Percentiles rank a stretch among this genome's conserved stretches.
phyloP scores from a whole-genome alignment of 257 asterid species.

The Gardenia jasminoides region DNA sequence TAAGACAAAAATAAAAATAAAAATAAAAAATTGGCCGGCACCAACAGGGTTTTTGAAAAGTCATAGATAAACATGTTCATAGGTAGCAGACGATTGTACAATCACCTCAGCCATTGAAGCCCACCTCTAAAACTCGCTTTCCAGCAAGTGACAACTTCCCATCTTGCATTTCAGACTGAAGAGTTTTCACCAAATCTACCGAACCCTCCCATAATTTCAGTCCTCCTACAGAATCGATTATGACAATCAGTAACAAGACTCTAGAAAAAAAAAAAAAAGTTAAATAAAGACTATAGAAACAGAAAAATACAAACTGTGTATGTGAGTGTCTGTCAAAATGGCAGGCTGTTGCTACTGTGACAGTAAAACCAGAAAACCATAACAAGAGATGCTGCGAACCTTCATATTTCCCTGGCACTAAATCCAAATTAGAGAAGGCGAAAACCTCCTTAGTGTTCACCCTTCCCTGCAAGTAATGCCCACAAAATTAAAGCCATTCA shows the following conservation, averaged over 20 bases:
- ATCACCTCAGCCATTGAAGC: conserved; percentile 52
- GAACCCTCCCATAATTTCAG: conserved; percentile 97
- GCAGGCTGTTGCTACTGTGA: not conserved
- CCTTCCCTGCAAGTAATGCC: conserved; percentile 64
- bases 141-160: conserved; percentile 55
- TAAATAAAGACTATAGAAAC: too few relatives aligned
- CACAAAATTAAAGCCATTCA: not conserved
- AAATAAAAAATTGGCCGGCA: not conserved
- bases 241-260: not conserved
- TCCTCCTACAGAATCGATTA: conserved; percentile 53
- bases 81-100: conserved; percentile 11
- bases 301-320: not conserved
- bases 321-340: not conserved
- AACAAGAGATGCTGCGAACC: conserved; percentile 36
- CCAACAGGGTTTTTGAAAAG: not conserved
- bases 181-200: conserved; percentile 65
- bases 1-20: not conserved
- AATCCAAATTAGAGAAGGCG: conserved; percentile 74
- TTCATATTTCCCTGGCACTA: conserved; percentile 96
- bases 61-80: not conserved
- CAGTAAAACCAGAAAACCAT: not conserved
- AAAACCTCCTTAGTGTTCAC: conserved; percentile 89
- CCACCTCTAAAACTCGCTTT: conserved; percentile 92
- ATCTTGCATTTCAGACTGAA: conserved; percentile 54
- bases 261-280: not conserved